Percentiles rank a stretch among this genome's conserved stretches.
Evolutionary conservation across 1,284 basidiomycete species (phyloP).

Genomic region (Heterobasidion occidentale): DNA sequence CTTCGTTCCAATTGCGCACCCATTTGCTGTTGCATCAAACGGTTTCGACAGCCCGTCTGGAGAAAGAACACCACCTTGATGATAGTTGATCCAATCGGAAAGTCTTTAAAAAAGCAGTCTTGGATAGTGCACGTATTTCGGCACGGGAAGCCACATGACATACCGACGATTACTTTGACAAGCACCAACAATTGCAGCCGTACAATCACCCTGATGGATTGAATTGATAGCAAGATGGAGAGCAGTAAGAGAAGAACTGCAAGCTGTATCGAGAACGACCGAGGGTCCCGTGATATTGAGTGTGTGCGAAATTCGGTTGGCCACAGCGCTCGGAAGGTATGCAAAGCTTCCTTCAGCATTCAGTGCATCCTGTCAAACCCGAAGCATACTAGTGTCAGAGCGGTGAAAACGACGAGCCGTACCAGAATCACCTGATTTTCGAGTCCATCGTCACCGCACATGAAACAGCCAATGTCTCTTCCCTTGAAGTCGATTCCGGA

Average conservation of each 20-base stretch:
- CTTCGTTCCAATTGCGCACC: conserved; percentile 20
- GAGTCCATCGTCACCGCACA: conserved; percentile 15
- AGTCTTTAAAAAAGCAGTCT: background rate
- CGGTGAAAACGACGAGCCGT: background rate
- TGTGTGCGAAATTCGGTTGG: background rate
- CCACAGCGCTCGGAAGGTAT: background rate
- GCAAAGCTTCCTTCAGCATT: conserved; percentile 30
- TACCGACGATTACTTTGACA: conserved; percentile 33
- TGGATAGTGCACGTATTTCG: background rate
- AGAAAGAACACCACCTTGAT: conserved; percentile 28
- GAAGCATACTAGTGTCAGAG: background rate
- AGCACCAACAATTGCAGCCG: conserved; percentile 39
- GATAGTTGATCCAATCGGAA: conserved; percentile 12
- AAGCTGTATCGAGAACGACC: conserved; percentile 40
- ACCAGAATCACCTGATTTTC: no score
- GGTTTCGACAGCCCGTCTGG: conserved; percentile 40
- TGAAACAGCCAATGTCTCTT: conserved; percentile 30
- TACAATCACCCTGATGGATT: conserved; percentile 34
- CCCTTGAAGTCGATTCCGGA: conserved; percentile 33
- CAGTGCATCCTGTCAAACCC: conserved; percentile 23
- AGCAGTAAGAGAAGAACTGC: conserved; percentile 37
- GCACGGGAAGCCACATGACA: background rate
- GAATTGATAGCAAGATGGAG: conserved; percentile 41
- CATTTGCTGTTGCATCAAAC: conserved; percentile 39
- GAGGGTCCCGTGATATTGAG: conserved; percentile 27